Conservation (phyloP, 2,329 filamentous ascomycete genomes). For the Fusarium torreyae region DNA sequence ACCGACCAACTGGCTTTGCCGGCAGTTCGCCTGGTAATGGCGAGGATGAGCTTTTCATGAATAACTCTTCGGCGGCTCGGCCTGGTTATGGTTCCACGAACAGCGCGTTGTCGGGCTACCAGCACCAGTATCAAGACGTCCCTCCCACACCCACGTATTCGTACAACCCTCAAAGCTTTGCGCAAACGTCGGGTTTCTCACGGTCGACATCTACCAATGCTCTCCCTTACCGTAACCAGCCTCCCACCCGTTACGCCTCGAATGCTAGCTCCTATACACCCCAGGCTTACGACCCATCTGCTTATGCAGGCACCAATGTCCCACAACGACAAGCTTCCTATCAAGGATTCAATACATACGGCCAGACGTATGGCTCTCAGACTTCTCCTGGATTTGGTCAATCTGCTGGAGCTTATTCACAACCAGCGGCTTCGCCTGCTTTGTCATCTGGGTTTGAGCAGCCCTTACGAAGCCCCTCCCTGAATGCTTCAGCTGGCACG, state of each 20-base stretch:
- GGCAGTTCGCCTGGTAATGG: conserved; percentile 33
- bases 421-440: conserved; percentile 50
- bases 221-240: conserved; percentile 64
- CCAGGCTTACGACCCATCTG: conserved; percentile 72
- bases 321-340: conserved; percentile 69
- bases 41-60: conserved; percentile 77
- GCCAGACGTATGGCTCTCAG: conserved; percentile 59
- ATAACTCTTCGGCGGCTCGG: conserved; percentile 58
- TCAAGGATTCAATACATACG: conserved; percentile 63
- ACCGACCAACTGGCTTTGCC: conserved; percentile 43
- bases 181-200: conserved; percentile 52
- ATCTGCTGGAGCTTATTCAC: conserved; percentile 51
- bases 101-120: conserved; percentile 66
- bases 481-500: conserved; percentile 48
- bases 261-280: conserved; percentile 64
- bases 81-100: conserved; percentile 61
- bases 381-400: conserved; percentile 56
- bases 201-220: conserved; percentile 68
- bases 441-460: conserved; percentile 59
- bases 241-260: conserved; percentile 57
- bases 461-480: conserved; percentile 57
- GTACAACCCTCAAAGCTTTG: conserved; percentile 82
- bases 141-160: conserved; percentile 64
- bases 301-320: conserved; percentile 65
- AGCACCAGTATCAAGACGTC: conserved; percentile 65